A percentile compares a stretch with the other conserved stretches of the same genome.
phyloP scores from a whole-genome alignment of 192 early-diverging fungal species.

The Rhizophagus clarus region DNA sequence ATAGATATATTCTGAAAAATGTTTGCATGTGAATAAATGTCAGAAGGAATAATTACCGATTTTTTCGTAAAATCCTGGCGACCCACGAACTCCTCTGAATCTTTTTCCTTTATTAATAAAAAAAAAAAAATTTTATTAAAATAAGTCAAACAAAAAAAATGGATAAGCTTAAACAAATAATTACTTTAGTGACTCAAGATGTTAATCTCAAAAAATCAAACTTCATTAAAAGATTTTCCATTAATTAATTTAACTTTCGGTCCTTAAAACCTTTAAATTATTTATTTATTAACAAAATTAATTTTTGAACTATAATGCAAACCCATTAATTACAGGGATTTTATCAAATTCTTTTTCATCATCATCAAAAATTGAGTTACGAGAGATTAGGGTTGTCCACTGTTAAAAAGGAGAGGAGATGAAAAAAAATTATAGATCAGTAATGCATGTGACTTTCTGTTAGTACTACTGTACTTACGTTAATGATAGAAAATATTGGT shows the following conservation, averaged over 20 bases:
- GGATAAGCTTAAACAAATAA: not conserved
- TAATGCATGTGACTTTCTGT: no score
- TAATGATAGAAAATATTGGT: no score
- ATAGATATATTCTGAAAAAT: not conserved
- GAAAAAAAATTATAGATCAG: no score
- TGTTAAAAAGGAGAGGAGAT: no score
- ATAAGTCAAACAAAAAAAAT: not conserved
- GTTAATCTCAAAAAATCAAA: slow-evolving; percentile 88
- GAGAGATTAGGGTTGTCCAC: slow-evolving; percentile 94
- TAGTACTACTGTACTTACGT: no score
- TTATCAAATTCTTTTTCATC: slow-evolving; percentile 77
- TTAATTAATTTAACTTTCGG: slow-evolving; percentile 65
- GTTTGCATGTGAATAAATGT: not conserved
- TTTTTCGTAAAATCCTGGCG: slow-evolving; percentile 94
- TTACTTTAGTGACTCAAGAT: slow-evolving; percentile 71
- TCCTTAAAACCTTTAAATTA: slow-evolving; percentile 47
- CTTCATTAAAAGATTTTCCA: slow-evolving; percentile 72
- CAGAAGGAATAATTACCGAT: slow-evolving; percentile 30
- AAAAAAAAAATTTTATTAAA: not conserved
- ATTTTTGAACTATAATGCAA: not conserved
- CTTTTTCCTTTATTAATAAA: slow-evolving; percentile 58
- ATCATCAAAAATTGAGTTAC: slow-evolving; percentile 74
- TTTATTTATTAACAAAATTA: no score
- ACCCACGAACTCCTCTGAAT: slow-evolving; percentile 91
- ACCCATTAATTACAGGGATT: slow-evolving; percentile 73